Evolutionary conservation across 345 rosid genomes (phyloP), one percentile per base, ranked within the genome.

Genomic region (Capsella bursapastoris): DNA sequence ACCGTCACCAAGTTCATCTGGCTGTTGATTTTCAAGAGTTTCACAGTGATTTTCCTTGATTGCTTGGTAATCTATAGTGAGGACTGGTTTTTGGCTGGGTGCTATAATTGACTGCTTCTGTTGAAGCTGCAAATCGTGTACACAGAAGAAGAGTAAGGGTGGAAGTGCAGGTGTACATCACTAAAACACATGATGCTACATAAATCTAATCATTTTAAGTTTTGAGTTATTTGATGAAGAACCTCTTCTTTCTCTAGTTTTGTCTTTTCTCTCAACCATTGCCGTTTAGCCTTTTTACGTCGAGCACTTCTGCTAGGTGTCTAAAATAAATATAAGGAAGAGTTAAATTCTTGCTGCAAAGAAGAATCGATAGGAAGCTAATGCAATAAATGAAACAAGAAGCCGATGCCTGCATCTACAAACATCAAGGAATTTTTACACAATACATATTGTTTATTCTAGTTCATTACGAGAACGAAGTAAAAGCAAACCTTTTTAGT

Each of bases 261-360:
- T 59, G 70, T 84, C 70, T 77, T 81, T 76, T 88, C 91, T 83
- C 85, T 87, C 78, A 90, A 79, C 94, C 90, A 87, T 67, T 22
- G 86, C 79, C 97, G 86, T 83, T 85, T 92, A 27, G 90, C 89
- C 80, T 89, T 88, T 78, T 96, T 96, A 57, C 99, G 97, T 2
- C 97, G 86, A 77, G 98, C 91, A 79, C 90, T 96, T 80, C 99
- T 82, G 75, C 99, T 90, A 27, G 94, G 97, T 6, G 72, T 56
- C 99, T 90, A 73, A 74, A 8, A 74, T 32, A 81, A 32, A 76
- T 60, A 51, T 11, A 53, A 56, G 28, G 64, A 77, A 57, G 66
- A 74, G 76, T 68, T 74, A 67, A 29, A 55, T 34, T 61, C 47
- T 57, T 11, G 44, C 52, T 50, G 65, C 57, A 77, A 67, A 61